Evolutionary conservation across 768 basidiomycete species (phyloP).

Genomic region (Bullera alba): DNA sequence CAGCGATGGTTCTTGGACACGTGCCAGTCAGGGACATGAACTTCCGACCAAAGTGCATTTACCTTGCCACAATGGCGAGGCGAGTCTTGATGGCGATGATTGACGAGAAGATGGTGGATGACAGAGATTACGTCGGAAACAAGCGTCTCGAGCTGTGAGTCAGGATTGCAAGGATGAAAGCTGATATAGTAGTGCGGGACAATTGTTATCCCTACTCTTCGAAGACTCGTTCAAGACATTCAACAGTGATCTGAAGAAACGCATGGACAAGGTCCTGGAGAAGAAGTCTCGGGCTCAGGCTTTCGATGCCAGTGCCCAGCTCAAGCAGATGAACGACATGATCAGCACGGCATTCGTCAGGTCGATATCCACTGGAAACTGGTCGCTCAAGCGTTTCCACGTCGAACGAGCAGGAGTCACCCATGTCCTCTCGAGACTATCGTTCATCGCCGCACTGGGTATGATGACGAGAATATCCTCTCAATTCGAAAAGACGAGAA

Average conservation of each 20-base stretch:
- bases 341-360: constrained; percentile 93
- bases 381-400: constrained; percentile 98
- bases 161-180: background rate
- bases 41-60: constrained; percentile 88
- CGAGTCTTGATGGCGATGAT: constrained; percentile 94
- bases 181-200: constrained; percentile 66
- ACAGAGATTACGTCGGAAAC: constrained; percentile 98
- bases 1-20: constrained; percentile 93
- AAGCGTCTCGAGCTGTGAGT: constrained; percentile 93
- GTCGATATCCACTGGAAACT: constrained; percentile 97
- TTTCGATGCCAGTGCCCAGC: constrained; percentile 80
- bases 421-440: constrained; percentile 88
- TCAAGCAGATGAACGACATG: constrained; percentile 93
- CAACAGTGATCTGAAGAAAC: constrained; percentile 86
- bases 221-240: constrained; percentile 99
- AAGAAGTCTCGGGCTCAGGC: constrained; percentile 89
- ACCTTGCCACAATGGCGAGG: constrained; percentile 94
- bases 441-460: constrained; percentile 93
- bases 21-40: constrained; percentile 84
- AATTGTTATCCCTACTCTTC: constrained; percentile 87
- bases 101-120: constrained; percentile 94
- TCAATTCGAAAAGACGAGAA: constrained; percentile 98
- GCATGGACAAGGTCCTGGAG: constrained; percentile 94
- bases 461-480: constrained; percentile 99
- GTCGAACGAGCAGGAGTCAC: constrained; percentile 99